phyloP scores from a whole-genome alignment of 139 green algal species.

The Volvox africanus region DNA sequence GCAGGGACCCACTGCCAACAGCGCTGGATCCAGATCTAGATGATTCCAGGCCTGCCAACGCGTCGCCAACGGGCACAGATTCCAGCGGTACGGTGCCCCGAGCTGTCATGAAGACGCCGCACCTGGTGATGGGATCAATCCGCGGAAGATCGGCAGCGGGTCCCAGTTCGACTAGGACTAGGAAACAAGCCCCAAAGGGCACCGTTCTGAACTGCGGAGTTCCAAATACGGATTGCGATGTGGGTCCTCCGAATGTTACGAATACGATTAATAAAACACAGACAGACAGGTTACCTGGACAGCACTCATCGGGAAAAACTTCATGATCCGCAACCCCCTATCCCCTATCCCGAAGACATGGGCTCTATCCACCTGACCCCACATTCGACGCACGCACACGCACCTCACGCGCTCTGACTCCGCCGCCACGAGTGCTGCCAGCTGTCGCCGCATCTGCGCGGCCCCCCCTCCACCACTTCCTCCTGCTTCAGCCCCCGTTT shows the following conservation, averaged over 20 bases:
- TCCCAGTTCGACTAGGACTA: too few relatives aligned
- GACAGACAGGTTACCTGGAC: too few relatives aligned
- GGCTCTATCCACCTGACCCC: too few relatives aligned
- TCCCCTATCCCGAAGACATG: too few relatives aligned
- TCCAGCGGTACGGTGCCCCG: neutral
- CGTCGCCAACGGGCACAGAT: neutral
- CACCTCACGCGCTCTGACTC: conserved; percentile 30
- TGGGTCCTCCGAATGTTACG: too few relatives aligned
- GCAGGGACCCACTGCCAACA: neutral
- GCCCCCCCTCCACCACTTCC: neutral
- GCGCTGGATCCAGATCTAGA: neutral
- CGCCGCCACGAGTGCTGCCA: conserved; percentile 7
- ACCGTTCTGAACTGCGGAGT: too few relatives aligned
- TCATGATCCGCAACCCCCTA: too few relatives aligned
- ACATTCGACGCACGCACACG: neutral
- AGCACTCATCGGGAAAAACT: too few relatives aligned
- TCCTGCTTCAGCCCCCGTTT: neutral
- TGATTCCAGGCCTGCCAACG: neutral
- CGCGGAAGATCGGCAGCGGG: too few relatives aligned
- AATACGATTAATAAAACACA: too few relatives aligned
- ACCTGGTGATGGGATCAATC: neutral
- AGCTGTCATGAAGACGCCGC: conserved; percentile 19
- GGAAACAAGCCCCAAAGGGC: too few relatives aligned
- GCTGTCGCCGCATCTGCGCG: neutral
- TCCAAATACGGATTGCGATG: too few relatives aligned